Evolutionary conservation across 192 early-diverging fungal genomes (phyloP).

Genomic region (Phlyctochytrium planicorne): DNA sequence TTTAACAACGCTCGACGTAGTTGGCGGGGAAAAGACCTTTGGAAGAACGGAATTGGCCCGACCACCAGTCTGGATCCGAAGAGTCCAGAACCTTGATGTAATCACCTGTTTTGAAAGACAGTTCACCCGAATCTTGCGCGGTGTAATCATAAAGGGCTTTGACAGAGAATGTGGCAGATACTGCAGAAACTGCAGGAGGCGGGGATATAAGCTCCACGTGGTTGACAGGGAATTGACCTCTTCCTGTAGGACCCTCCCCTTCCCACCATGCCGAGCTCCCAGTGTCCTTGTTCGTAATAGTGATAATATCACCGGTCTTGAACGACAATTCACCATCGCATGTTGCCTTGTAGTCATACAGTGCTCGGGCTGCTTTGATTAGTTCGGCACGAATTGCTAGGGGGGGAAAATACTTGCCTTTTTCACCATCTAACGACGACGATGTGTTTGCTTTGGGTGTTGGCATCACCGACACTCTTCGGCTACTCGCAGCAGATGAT

Average conservation of each 20-base stretch:
- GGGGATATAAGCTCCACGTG: conserved; percentile 68
- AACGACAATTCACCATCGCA: conserved; percentile 89
- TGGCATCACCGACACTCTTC: no score
- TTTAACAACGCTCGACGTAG: conserved; percentile 25
- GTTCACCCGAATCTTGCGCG: conserved; percentile 78
- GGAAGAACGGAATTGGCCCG: neutral
- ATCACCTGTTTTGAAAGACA: conserved; percentile 87
- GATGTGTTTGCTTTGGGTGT: no score
- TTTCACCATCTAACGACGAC: no score
- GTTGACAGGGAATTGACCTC: conserved; percentile 91
- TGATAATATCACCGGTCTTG: conserved; percentile 49
- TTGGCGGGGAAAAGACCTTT: conserved; percentile 19
- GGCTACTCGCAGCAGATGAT: no score
- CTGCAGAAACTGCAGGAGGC: neutral
- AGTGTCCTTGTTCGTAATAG: conserved; percentile 38
- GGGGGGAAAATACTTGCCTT: no score
- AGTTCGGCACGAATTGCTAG: neutral
- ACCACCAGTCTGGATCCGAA: conserved; percentile 25
- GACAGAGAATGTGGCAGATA: conserved; percentile 45
- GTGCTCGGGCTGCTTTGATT: conserved; percentile 25
- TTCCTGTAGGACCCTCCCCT: conserved; percentile 55
- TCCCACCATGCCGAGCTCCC: conserved; percentile 91
- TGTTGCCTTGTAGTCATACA: conserved; percentile 85
- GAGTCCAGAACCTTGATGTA: conserved; percentile 77
- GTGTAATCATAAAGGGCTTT: conserved; percentile 90